Conservation (phyloP, 352 stramenopile species). For the Elongisporangium undulatum region DNA sequence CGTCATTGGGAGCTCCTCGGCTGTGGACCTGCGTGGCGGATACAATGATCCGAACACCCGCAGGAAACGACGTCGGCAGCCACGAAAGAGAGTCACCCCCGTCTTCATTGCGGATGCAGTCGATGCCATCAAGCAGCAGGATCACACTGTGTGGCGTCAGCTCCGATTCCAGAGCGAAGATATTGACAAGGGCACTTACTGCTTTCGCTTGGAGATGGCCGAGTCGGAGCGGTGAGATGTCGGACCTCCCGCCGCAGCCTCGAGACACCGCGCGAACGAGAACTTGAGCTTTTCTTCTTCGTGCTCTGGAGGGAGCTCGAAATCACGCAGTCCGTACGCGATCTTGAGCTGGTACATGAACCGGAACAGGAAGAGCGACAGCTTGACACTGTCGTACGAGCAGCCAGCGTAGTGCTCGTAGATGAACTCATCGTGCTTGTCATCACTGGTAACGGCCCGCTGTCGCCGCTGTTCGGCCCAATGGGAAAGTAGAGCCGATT, state of each 20-base stretch:
- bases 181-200: conserved; percentile 8
- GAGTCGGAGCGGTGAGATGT: conserved; percentile 8
- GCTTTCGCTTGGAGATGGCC: conserved; percentile 30
- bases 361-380: conserved; percentile 78
- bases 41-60: conserved; percentile 67
- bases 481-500: conserved; percentile 73
- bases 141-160: conserved; percentile 42
- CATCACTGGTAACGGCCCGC: conserved; percentile 7
- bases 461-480: conserved; percentile 50
- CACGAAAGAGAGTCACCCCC: conserved; percentile 83
- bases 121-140: conserved; percentile 75
- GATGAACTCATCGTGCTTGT: conserved; percentile 51
- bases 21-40: conserved; percentile 42
- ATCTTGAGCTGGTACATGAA: conserved; percentile 79
- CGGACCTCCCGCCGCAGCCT: conserved; percentile 41
- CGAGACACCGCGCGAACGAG: conserved; percentile 69
- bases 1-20: conserved; percentile 9
- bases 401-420: conserved; percentile 80
- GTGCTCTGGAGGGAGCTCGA: conserved; percentile 72
- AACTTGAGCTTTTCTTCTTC: conserved; percentile 88
- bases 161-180: not conserved
- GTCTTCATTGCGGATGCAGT: conserved; percentile 76
- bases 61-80: conserved; percentile 66
- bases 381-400: conserved; percentile 81
- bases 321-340: conserved; percentile 66